Conservation (phyloP, 2,329 filamentous ascomycete genomes). For the Pseudogymnoascus sp. region DNA sequence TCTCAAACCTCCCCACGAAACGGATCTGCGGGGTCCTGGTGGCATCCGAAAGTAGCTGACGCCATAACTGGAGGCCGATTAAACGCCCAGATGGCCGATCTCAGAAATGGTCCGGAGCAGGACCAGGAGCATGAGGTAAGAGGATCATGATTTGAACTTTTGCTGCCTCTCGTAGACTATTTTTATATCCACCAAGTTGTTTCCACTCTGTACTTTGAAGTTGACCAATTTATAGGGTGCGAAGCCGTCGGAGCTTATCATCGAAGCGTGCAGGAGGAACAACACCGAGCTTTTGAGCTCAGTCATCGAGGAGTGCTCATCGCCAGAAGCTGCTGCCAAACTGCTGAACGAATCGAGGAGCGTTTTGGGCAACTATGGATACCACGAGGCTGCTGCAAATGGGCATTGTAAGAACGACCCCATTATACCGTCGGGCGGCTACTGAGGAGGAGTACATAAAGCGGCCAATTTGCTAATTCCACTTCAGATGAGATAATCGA, state of each 20-base stretch:
- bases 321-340: constrained; percentile 55
- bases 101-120: constrained; percentile 19
- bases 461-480: not conserved
- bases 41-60: constrained; percentile 5
- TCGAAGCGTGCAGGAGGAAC: constrained; percentile 90
- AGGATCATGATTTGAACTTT: not conserved
- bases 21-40: constrained; percentile 6
- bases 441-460: not conserved
- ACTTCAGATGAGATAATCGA: constrained; percentile 68
- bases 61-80: constrained; percentile 4
- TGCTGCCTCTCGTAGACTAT: not conserved
- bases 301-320: constrained; percentile 51
- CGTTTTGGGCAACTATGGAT: constrained; percentile 76
- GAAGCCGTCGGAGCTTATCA: constrained; percentile 71
- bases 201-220: not conserved
- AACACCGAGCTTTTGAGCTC: constrained; percentile 78
- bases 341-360: constrained; percentile 83
- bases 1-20: not conserved
- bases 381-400: constrained; percentile 79
- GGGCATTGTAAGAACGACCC: constrained; percentile 64
- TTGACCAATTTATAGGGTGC: constrained; percentile 56
- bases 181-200: not conserved
- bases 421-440: not conserved
- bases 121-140: constrained; percentile 24
- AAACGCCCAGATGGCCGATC: constrained; percentile 22